These are phyloP conservation scores for Ilyonectria robusta DNA, from an alignment of 2,329 filamentous ascomycete genomes.

Conservation along the genomic window DNA sequence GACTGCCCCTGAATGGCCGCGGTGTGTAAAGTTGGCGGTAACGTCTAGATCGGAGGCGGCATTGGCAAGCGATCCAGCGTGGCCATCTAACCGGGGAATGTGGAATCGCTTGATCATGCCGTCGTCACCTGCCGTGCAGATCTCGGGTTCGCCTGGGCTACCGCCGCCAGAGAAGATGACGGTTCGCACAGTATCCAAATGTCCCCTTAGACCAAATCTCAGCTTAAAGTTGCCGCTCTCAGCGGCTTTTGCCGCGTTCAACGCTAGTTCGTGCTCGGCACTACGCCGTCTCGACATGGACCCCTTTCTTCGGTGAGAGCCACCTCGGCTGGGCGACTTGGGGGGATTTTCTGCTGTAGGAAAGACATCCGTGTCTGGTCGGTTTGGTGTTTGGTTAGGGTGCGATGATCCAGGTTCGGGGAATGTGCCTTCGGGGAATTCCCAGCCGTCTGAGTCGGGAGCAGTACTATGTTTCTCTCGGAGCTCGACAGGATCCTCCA, in stretches of 20 bases:
- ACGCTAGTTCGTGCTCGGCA: slow-evolving; percentile 74
- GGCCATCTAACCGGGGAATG: slow-evolving; percentile 83
- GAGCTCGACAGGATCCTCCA: slow-evolving; percentile 59
- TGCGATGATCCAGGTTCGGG: slow-evolving; percentile 67
- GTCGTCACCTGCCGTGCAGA: slow-evolving; percentile 96
- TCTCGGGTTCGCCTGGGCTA: slow-evolving; percentile 94
- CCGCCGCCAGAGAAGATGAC: slow-evolving; percentile 98
- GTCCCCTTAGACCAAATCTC: slow-evolving; percentile 90
- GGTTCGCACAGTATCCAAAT: slow-evolving; percentile 92
- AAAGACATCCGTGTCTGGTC: slow-evolving; percentile 91
- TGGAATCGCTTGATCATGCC: slow-evolving; percentile 98
- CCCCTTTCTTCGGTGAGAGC: slow-evolving; percentile 83
- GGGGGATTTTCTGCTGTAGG: slow-evolving; percentile 84
- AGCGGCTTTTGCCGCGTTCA: slow-evolving; percentile 67
- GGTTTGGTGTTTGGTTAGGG: slow-evolving; percentile 65
- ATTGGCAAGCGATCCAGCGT: slow-evolving; percentile 60
- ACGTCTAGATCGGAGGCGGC: slow-evolving; percentile 88
- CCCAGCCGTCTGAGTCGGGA: slow-evolving; percentile 84
- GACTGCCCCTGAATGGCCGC: slow-evolving; percentile 92
- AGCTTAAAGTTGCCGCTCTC: slow-evolving; percentile 91
- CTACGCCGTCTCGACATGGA: slow-evolving; percentile 81
- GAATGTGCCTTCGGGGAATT: slow-evolving; percentile 86
- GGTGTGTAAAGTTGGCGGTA: slow-evolving; percentile 93
- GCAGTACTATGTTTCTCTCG: slow-evolving; percentile 61
- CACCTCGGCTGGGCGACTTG: slow-evolving; percentile 82